Evolutionary conservation across 352 stramenopile genomes (phyloP).

Genomic region (Phytopythium litorale): DNA sequence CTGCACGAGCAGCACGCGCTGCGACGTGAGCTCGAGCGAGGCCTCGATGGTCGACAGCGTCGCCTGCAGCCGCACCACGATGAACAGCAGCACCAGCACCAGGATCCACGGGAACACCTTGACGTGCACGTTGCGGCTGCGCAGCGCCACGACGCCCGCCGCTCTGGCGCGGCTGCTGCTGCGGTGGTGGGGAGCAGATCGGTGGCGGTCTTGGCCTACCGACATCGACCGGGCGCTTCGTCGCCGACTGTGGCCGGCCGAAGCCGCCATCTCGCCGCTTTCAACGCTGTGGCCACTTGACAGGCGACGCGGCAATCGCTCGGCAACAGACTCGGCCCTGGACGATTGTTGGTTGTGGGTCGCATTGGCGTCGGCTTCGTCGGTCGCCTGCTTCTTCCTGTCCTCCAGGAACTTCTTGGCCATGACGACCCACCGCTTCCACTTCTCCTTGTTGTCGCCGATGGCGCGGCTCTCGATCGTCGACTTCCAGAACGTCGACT

Average conservation of each 20-base stretch:
- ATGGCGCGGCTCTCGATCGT: slow-evolving; percentile 73
- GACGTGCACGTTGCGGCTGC: slow-evolving; percentile 15
- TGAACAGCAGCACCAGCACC: slow-evolving; percentile 50
- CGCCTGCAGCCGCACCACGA: slow-evolving; percentile 56
- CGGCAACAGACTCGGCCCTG: background rate
- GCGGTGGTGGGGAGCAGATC: slow-evolving; percentile 14
- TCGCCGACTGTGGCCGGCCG: background rate
- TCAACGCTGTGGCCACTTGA: background rate
- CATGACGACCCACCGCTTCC: slow-evolving; percentile 59
- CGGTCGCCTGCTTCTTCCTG: background rate
- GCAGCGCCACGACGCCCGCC: slow-evolving; percentile 4
- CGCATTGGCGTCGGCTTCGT: background rate
- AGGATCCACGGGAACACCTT: slow-evolving; percentile 72
- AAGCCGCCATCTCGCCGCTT: background rate
- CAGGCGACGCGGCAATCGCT: background rate
- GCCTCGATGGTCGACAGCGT: slow-evolving; percentile 60
- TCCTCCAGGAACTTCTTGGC: slow-evolving; percentile 48
- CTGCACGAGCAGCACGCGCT: slow-evolving; percentile 34
- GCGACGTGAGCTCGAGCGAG: slow-evolving; percentile 35
- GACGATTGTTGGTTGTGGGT: background rate
- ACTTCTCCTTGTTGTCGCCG: slow-evolving; percentile 72
- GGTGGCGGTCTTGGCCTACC: slow-evolving; percentile 6
- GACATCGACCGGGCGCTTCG: background rate
- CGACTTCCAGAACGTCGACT: slow-evolving; percentile 84
- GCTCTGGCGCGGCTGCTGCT: slow-evolving; percentile 8